Percentiles rank a stretch among this genome's conserved stretches.
phyloP scores from a whole-genome alignment of 2,329 filamentous ascomycete species.

The Hymenoscyphus fructigenus region DNA sequence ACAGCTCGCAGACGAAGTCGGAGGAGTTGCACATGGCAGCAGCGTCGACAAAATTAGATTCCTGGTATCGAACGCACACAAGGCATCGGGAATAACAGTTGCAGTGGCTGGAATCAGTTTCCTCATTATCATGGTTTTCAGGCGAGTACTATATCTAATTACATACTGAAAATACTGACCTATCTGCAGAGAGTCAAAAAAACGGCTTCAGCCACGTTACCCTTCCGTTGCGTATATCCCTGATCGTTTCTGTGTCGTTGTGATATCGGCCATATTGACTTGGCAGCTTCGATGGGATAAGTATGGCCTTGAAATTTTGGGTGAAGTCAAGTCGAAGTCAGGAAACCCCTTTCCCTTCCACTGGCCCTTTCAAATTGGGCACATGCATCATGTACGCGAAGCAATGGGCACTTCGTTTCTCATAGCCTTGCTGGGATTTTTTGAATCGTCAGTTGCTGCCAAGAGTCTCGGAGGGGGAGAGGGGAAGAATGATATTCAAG shows the following conservation, averaged over 20 bases:
- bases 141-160: constrained; percentile 50
- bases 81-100: constrained; percentile 73
- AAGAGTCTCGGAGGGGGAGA: constrained; percentile 74
- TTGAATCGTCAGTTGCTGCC: constrained; percentile 93
- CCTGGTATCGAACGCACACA: constrained; percentile 62
- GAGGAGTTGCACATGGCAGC: constrained; percentile 76
- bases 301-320: constrained; percentile 79
- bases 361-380: constrained; percentile 76
- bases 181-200: constrained; percentile 69
- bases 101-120: constrained; percentile 79
- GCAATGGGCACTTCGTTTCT: constrained; percentile 90
- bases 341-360: constrained; percentile 76
- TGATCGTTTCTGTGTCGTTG: constrained; percentile 86
- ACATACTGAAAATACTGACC: constrained; percentile 19
- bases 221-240: constrained; percentile 84
- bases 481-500: constrained; percentile 65
- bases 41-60: constrained; percentile 84
- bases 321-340: constrained; percentile 71
- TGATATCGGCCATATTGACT: constrained; percentile 77
- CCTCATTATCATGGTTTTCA: constrained; percentile 82
- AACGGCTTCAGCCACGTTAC: constrained; percentile 73
- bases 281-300: constrained; percentile 76
- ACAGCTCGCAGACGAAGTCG: constrained; percentile 58
- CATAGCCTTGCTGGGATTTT: constrained; percentile 95
- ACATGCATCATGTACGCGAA: constrained; percentile 80